Evolutionary conservation across 2,329 filamentous ascomycete species (phyloP), one percentile per base, ranked within the genome.

Genomic region (Arthrobotrys megalospora): DNA sequence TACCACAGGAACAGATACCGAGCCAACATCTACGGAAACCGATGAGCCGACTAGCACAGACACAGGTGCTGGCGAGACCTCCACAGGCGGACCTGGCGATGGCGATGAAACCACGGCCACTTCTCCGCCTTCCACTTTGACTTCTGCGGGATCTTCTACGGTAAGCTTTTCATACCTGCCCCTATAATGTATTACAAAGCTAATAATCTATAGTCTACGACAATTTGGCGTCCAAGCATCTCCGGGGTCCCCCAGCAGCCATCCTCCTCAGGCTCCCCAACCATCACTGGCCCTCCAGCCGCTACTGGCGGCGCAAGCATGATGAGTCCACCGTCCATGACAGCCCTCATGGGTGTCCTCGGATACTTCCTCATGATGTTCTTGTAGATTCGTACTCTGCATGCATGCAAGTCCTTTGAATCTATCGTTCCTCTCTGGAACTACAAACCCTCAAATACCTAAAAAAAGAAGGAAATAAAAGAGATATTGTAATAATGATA

Each of bases 401-500:
- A 45, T 21, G n/a, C 32, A 11, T 60, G 55, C 48, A 43, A 53
- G 36, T 38, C 12, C 8, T 38, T 6, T 19, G 16, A 14, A 36
- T 21, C 45, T 2, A 69, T 28, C 24, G 47, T 10, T 21, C 21
- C 16, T 12, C 10, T 24, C 43, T 24, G n/a, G 19, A 63, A 53
- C 47, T 6, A 12, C 19, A 47, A 50, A 12, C 21, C 28, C 11
- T 24, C 11, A 41, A 53, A 34, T 53, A 58, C 52, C 52, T 21
- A 34, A 36, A 47, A 36, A 47, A 43, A 41, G 10, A 62, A 62
- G 52, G 45, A 50, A 66, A 52, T 45, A 38, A 71, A 28, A 58
- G 32, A 62, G 21, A 58, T 72, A 62, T 47, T 72, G 67, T 78
- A 68, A 65, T 77, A 62, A 78, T 78, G 75, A 78, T 78, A 71